Conservation (phyloP, 106 monocot species). For the Dendrobium huoshanense region DNA sequence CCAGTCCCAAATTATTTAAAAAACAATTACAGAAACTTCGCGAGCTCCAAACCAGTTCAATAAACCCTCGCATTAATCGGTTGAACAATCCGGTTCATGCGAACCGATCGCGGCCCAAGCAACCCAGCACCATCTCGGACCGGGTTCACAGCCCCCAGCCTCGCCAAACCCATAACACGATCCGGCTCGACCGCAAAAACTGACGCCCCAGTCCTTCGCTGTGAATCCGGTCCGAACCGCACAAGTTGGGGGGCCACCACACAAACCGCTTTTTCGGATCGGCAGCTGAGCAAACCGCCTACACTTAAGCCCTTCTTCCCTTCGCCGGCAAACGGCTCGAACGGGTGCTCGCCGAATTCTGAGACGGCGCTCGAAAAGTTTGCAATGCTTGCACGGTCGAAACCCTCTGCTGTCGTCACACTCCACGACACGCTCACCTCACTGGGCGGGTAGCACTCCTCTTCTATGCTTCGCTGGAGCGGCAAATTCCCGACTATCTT, state of each 20-base stretch:
- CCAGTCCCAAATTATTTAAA: background rate
- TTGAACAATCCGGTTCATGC: background rate
- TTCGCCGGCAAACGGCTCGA: background rate
- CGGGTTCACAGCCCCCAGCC: background rate
- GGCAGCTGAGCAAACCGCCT: slow-evolving; percentile 40
- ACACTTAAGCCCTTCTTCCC: slow-evolving; percentile 3
- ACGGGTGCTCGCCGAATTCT: slow-evolving; percentile 14
- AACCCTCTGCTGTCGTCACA: slow-evolving; percentile 60
- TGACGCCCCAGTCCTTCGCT: background rate
- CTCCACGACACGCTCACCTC: slow-evolving; percentile 81
- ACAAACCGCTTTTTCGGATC: slow-evolving; percentile 42
- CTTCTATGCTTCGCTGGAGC: slow-evolving; percentile 1
- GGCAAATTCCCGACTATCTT: background rate
- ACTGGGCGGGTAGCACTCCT: slow-evolving; percentile 54
- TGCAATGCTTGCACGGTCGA: slow-evolving; percentile 42
- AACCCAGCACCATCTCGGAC: background rate
- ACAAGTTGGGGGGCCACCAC: slow-evolving; percentile 38
- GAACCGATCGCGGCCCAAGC: background rate
- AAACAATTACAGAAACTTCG: background rate
- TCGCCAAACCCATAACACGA: background rate
- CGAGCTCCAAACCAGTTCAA: background rate
- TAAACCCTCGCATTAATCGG: slow-evolving; percentile 1
- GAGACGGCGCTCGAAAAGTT: slow-evolving; percentile 57
- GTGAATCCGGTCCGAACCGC: slow-evolving; percentile 13
- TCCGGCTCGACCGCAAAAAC: slow-evolving; percentile 3